Base-by-base conservation (phyloP, 441 rosid genomes). In the California macrophylla region DNA sequence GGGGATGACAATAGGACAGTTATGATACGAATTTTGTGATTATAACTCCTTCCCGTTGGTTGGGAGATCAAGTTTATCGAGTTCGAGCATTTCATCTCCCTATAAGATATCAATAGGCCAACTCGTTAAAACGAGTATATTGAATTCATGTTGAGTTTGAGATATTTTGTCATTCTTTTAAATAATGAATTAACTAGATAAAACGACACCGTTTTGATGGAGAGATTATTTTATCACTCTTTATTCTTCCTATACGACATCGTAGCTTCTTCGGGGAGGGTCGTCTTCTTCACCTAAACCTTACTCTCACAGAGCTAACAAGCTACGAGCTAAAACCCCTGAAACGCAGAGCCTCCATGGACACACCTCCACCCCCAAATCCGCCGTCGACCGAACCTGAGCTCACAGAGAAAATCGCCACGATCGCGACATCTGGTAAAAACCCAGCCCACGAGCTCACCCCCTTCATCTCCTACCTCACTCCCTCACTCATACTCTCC, bases 401-500 rank as follows among this genome's bases (percentile, higher is more conserved):
- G n/a, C 50, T 42, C 50, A 10, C 50, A 42, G 50, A 42, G 50
- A 42, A 13, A 4, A 42, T 42, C 50, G 50, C 79, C 58, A 71
- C 78, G 18, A 76, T 79, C 66, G 83, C 85, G 45, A 71, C 71
- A 36, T 82, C 84, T 0, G 78, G 62, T 3, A 40, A 75, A 47
- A 7, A 77, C 68, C 70, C 71, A 32, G 15, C 77, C 1, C 79
- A 83, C 71, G 54, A 84, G 54, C 85, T 90, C 67, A 72, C 73
- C 21, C 81, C 84, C 0, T 81, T 78, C 82, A 75, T 80, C n/a
- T 79, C 86, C 13, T 74, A 67, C 18, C 77, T 90, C 69, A 75
- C 87, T 10, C 84, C 72, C 64, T 81, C 84, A 75, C 79, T 87
- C 69, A 75, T 90, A 36, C 21, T 69, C 64, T 85, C 91, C 10